Percentiles rank a stretch among this genome's conserved stretches.
These are phyloP conservation scores for Heritiera littoralis DNA, from an alignment of 345 rosid species.

Conservation along the genomic window DNA sequence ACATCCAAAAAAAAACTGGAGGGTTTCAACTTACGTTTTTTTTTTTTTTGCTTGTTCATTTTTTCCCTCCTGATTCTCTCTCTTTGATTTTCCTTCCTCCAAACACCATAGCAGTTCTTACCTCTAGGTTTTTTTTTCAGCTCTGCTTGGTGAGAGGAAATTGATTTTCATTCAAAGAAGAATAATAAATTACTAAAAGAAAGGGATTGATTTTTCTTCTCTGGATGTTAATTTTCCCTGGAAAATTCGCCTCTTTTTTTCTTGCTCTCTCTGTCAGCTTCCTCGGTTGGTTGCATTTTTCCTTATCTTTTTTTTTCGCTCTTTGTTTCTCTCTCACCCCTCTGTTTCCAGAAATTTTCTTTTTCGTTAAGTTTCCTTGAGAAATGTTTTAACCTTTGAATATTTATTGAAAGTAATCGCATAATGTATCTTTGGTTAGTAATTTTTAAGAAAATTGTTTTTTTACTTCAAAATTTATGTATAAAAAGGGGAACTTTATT, in stretches of 20 bases:
- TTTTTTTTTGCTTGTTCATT: not conserved
- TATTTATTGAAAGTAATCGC: not conserved
- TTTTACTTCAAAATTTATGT: not conserved
- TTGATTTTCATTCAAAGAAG: not conserved
- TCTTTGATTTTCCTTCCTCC: conserved; percentile 36
- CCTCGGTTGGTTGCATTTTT: conserved; percentile 23
- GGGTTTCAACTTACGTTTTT: conserved; percentile 32
- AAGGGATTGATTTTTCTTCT: conserved; percentile 16
- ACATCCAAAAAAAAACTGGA: not conserved
- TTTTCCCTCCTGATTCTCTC: conserved; percentile 9
- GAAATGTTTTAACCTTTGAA: not conserved
- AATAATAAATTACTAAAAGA: not conserved
- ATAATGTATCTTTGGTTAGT: not conserved
- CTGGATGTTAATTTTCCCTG: conserved; percentile 27
- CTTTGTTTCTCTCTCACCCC: not conserved
- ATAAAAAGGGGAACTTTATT: not conserved
- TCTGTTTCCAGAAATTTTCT: not conserved
- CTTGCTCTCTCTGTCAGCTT: conserved; percentile 7
- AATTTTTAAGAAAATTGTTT: not conserved
- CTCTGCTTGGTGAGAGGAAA: not conserved
- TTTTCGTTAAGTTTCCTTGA: too few species aligned
- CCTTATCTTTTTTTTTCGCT: not conserved
- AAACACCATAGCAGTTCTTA: conserved; percentile 18
- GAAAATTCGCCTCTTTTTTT: conserved; percentile 15
- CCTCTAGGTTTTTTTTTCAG: not conserved